These are phyloP conservation scores for Neotropicomus parvogracilis DNA, from an alignment of 1,284 basidiomycete species.

Conservation along the genomic window DNA sequence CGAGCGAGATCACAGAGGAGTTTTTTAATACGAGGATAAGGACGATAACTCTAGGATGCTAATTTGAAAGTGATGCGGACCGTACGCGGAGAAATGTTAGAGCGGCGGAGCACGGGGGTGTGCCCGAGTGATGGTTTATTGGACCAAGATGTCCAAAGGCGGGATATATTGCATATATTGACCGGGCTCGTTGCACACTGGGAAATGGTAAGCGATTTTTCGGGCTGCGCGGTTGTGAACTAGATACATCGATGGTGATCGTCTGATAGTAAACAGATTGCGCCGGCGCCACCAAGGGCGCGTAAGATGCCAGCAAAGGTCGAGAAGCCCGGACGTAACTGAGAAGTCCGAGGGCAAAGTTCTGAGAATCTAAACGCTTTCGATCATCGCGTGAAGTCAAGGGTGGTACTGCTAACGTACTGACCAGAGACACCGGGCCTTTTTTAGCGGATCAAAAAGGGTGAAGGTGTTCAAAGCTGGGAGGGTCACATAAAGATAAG, in stretches of 20 bases:
- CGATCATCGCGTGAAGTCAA: constrained; percentile 27
- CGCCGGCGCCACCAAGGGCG: constrained; percentile 30
- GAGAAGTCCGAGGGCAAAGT: constrained; percentile 33
- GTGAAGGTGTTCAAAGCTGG: constrained; percentile 12
- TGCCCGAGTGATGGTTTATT: constrained; percentile 17
- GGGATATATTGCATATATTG: constrained; percentile 20
- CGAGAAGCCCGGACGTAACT: constrained; percentile 34
- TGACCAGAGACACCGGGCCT: constrained; percentile 9
- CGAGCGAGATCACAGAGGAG: background rate
- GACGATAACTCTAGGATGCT: constrained; percentile 11
- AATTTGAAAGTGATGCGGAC: constrained; percentile 21
- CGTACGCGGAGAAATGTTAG: constrained; percentile 18
- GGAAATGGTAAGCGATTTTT: constrained; percentile 19
- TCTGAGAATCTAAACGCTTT: constrained; percentile 30
- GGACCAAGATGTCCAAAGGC: constrained; percentile 24
- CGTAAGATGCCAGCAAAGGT: constrained; percentile 19
- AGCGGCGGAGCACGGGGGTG: constrained; percentile 23
- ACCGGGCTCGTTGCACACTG: constrained; percentile 20
- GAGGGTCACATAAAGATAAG: constrained; percentile 25
- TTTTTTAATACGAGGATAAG: constrained; percentile 16
- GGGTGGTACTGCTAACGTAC: constrained; percentile 19
- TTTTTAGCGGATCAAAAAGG: constrained; percentile 22
- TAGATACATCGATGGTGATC: constrained; percentile 24
- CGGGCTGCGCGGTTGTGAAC: constrained; percentile 9
- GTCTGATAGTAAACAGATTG: constrained; percentile 21